Evolutionary conservation across 1,284 basidiomycete genomes (phyloP).

Genomic region (Salmacisia buchloeana): DNA sequence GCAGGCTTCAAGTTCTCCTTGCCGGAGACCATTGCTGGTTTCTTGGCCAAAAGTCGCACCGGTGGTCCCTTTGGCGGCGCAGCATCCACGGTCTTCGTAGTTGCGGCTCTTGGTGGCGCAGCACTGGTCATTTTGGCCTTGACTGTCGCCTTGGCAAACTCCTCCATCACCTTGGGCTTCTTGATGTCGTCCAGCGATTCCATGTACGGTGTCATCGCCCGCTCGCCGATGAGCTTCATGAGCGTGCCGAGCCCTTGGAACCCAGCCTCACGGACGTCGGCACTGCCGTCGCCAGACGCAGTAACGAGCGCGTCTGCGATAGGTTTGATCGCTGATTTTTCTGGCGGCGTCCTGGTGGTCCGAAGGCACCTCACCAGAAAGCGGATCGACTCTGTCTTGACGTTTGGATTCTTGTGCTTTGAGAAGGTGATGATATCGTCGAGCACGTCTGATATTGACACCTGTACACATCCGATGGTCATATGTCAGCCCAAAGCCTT

Average conservation of each 20-base stretch:
- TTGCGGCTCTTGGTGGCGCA: constrained; percentile 9
- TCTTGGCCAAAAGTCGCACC: constrained; percentile 4
- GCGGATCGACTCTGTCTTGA: constrained; percentile 86
- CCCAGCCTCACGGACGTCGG: constrained; percentile 83
- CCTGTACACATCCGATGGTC: constrained; percentile 26
- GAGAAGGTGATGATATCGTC: constrained; percentile 74
- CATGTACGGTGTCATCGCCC: constrained; percentile 79
- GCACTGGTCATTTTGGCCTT: constrained; percentile 30
- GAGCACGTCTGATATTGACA: constrained; percentile 69
- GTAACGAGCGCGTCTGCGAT: constrained; percentile 71
- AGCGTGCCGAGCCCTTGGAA: constrained; percentile 80
- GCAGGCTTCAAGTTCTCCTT: constrained; percentile 3
- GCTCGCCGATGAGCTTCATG: constrained; percentile 96
- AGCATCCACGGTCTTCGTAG: constrained; percentile 10
- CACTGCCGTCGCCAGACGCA: constrained; percentile 80
- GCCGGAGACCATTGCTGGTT: background rate
- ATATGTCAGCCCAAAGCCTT: constrained; percentile 12
- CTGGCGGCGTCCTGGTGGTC: constrained; percentile 61
- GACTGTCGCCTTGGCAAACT: constrained; percentile 52
- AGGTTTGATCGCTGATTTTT: constrained; percentile 72
- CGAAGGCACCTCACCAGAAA: constrained; percentile 78
- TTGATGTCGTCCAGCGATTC: constrained; percentile 82
- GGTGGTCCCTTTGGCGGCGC: background rate
- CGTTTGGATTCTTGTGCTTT: constrained; percentile 90
- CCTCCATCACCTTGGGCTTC: constrained; percentile 89